Conservation (phyloP, 805 yeast species). For the Yamadazyma tumulicola region DNA sequence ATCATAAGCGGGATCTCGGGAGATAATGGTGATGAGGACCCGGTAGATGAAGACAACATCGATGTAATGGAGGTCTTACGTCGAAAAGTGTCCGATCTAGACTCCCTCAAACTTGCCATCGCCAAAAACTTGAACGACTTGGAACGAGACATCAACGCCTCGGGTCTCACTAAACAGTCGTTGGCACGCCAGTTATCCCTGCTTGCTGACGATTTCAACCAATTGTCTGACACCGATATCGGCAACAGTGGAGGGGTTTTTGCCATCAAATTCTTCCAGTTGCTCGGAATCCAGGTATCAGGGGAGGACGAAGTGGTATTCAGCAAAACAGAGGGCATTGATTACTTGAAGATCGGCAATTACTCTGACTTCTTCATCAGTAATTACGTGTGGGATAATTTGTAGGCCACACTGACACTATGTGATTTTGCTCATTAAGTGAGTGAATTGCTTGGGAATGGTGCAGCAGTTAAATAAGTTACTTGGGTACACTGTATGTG, state of each 20-base stretch:
- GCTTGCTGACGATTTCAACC: conserved; percentile 24
- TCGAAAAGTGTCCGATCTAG: conserved; percentile 31
- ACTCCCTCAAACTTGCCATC: conserved; percentile 45
- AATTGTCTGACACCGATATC: conserved; percentile 28
- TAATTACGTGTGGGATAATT: conserved; percentile 74
- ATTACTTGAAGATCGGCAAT: conserved; percentile 50
- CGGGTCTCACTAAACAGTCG: conserved; percentile 32
- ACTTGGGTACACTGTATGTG: too few species aligned
- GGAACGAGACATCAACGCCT: conserved; percentile 37
- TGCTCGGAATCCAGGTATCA: conserved; percentile 50
- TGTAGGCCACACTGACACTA: too few species aligned
- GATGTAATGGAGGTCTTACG: conserved; percentile 26
- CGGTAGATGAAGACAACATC: conserved; percentile 8
- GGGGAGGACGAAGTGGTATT: conserved; percentile 33
- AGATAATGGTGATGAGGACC: conserved; percentile 2
- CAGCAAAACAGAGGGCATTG: conserved; percentile 44
- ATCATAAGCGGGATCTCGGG: conserved; percentile 11
- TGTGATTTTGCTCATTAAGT: too few species aligned
- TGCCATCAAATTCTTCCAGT: conserved; percentile 57
- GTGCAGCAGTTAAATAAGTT: too few species aligned
- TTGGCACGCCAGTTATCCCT: conserved; percentile 34
- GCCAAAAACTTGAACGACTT: conserved; percentile 53
- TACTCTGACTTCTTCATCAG: conserved; percentile 68
- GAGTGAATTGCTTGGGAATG: too few species aligned
- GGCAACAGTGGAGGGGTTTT: conserved; percentile 42